Evolutionary conservation across 306 rosid species (phyloP).

Genomic region (Dalbergia cultrata): DNA sequence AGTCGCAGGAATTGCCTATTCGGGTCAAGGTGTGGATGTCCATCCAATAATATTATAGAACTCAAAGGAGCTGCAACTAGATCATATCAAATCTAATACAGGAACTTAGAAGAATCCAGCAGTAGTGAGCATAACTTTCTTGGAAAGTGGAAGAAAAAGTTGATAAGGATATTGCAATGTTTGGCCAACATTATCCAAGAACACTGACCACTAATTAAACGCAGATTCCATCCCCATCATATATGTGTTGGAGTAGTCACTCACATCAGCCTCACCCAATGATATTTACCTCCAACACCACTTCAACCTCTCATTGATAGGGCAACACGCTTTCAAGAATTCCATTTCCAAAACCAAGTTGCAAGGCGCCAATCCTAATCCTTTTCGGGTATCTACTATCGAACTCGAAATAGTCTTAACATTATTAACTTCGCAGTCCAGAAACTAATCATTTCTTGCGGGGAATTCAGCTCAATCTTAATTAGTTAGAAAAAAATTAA

Average conservation of each 20-base stretch:
- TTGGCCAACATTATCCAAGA: not conserved
- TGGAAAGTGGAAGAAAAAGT: constrained; percentile 30
- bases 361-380: constrained; percentile 39
- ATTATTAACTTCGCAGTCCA: constrained; percentile 42
- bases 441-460: constrained; percentile 32
- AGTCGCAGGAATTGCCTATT: not conserved
- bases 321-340: constrained; percentile 5
- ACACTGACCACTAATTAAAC: not conserved
- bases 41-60: not conserved
- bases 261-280: not conserved
- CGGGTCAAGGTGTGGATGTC: not conserved
- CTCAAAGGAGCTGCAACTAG: not conserved
- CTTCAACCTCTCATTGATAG: constrained; percentile 2
- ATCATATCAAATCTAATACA: not conserved
- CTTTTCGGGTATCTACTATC: constrained; percentile 45
- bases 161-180: not conserved
- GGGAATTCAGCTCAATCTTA: constrained; percentile 40
- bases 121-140: not conserved
- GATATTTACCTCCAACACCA: constrained; percentile 8
- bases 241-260: not conserved
- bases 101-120: not conserved
- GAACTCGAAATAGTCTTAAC: constrained; percentile 29
- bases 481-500: constrained; percentile 45
- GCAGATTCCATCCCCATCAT: constrained; percentile 18
- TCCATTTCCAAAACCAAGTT: constrained; percentile 51